Conservation (phyloP, 768 basidiomycete species). For the Suillus americanus region DNA sequence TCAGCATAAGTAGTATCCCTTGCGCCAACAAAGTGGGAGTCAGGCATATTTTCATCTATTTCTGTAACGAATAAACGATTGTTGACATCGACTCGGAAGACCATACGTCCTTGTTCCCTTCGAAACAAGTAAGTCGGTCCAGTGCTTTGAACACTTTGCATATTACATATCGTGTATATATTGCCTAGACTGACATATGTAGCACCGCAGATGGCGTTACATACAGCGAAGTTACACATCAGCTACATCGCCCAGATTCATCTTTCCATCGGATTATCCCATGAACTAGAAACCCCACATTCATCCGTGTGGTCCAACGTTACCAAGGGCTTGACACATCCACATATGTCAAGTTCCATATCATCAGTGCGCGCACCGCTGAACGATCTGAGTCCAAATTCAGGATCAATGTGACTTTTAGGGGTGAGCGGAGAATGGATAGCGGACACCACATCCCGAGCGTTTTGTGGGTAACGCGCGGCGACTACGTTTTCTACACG, state of each 20-base stretch:
- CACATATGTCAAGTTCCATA: conserved; percentile 30
- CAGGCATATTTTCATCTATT: not conserved
- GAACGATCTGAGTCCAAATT: conserved; percentile 15
- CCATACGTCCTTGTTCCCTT: too few relatives aligned
- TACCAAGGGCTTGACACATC: conserved; percentile 27
- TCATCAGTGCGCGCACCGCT: conserved; percentile 8
- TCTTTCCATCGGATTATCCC: conserved; percentile 12
- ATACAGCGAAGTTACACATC: not conserved
- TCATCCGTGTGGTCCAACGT: conserved; percentile 22
- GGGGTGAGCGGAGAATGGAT: conserved; percentile 23
- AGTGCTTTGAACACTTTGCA: not conserved
- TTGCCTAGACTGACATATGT: not conserved
- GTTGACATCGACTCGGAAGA: not conserved
- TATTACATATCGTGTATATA: not conserved
- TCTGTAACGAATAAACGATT: not conserved
- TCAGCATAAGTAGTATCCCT: not conserved
- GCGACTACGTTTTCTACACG: conserved; percentile 29
- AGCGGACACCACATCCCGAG: conserved; percentile 18
- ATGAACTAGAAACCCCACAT: conserved; percentile 15
- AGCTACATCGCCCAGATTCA: too few relatives aligned
- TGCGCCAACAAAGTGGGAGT: not conserved
- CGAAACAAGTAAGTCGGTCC: not conserved
- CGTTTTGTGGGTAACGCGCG: conserved; percentile 7
- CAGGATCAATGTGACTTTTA: conserved; percentile 24
- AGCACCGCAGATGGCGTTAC: not conserved